Evolutionary conservation across 2,329 filamentous ascomycete species (phyloP).

Genomic region (Colletotrichum endophyticum): DNA sequence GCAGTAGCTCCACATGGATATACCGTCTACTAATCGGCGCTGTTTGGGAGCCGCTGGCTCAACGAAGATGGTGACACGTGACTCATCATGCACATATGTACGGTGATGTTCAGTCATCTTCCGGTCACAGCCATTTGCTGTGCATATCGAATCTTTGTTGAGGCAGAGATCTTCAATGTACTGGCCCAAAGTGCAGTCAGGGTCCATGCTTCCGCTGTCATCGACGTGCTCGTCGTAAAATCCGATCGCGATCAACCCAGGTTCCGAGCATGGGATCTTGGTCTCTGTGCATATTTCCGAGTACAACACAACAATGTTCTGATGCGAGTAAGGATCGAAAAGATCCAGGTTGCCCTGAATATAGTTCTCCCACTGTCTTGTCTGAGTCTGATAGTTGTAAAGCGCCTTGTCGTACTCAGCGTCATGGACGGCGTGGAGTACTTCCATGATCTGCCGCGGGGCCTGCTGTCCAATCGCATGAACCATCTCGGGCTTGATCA

Average conservation of each 20-base stretch:
- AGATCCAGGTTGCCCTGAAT: constrained; percentile 86
- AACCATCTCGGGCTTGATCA: constrained; percentile 96
- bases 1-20: constrained; percentile 98
- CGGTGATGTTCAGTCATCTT: constrained; percentile 92
- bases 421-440: constrained; percentile 92
- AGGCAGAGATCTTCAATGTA: constrained; percentile 92
- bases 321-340: constrained; percentile 94
- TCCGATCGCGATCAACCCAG: constrained; percentile 85
- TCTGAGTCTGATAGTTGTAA: constrained; percentile 93
- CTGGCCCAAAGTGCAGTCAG: constrained; percentile 91
- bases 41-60: constrained; percentile 59
- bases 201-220: constrained; percentile 67
- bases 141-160: constrained; percentile 77
- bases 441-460: constrained; percentile 87
- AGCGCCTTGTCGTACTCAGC: constrained; percentile 95
- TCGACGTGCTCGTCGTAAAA: constrained; percentile 92
- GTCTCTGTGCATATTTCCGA: constrained; percentile 93
- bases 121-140: constrained; percentile 83
- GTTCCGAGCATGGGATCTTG: constrained; percentile 91
- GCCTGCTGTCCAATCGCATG: constrained; percentile 81
- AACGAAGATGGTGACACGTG: constrained; percentile 89
- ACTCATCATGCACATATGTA: constrained; percentile 96
- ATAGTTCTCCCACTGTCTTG: constrained; percentile 94
- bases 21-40: constrained; percentile 62
- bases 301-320: constrained; percentile 94